phyloP scores from a whole-genome alignment of 1,284 basidiomycete genomes.

The Agaricales sp. region DNA sequence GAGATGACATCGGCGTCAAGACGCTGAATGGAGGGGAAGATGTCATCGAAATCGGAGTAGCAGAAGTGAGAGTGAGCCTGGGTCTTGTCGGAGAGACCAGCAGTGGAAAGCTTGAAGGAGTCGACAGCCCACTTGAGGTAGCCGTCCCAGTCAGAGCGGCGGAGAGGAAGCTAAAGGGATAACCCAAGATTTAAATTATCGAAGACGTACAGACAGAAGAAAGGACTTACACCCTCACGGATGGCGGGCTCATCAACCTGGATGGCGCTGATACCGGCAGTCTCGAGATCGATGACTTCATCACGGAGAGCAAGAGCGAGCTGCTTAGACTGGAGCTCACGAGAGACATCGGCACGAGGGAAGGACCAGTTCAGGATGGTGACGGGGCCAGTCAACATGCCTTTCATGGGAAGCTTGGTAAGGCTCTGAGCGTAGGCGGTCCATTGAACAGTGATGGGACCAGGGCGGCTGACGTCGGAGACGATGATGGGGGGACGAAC shows the following conservation, averaged over 20 bases:
- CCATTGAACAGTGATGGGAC: conserved; percentile 96
- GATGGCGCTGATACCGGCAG: conserved; percentile 94
- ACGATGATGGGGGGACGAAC: conserved; percentile 99
- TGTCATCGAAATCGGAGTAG: conserved; percentile 95
- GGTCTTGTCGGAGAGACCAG: conserved; percentile 85
- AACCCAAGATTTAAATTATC: conserved; percentile 7
- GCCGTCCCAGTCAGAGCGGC: conserved; percentile 87
- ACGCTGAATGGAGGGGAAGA: conserved; percentile 95
- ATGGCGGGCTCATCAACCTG: conserved; percentile 99
- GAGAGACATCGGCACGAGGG: conserved; percentile 96
- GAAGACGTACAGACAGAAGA: not conserved
- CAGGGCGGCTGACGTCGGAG: conserved; percentile 92
- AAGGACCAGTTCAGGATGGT: conserved; percentile 99
- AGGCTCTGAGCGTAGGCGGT: conserved; percentile 94
- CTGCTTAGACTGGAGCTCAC: conserved; percentile 97
- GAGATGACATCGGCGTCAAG: conserved; percentile 99
- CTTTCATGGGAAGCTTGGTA: conserved; percentile 96
- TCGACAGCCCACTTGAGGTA: conserved; percentile 97
- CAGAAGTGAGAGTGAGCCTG: conserved; percentile 99
- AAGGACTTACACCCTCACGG: conserved; percentile 80
- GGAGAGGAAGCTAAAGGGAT: conserved; percentile 67
- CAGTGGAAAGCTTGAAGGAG: conserved; percentile 93
- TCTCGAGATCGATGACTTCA: conserved; percentile 96
- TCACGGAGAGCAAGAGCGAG: conserved; percentile 97
- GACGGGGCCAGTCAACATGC: conserved; percentile 95